Base-by-base conservation (phyloP, 768 basidiomycete species). In the Gymnopilus dilepis region DNA sequence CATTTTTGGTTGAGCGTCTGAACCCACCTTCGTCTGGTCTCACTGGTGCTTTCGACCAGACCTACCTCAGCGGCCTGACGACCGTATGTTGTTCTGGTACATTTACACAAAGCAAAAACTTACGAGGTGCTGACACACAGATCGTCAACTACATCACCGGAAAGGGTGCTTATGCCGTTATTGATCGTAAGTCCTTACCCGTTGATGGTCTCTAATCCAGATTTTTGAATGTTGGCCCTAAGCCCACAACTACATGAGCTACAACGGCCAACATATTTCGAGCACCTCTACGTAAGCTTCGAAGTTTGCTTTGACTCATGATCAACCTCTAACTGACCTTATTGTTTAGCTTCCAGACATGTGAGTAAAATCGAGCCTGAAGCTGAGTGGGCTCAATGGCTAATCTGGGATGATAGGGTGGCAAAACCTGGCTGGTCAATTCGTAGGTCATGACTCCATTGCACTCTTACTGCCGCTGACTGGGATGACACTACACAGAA, bases 201-300 rank as follows among this genome's bases (percentile, higher is more conserved):
- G 7, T 54, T 7, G 8, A 11, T 7, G 13, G 19, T n/a, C n/a
- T 13, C 24, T 6, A 3, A n/a, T 30, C 17, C 9, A 9, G 17
- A 50, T 28, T 21, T n/a, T 37, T 8, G 30, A 34, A 26, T 11
- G 17, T 24, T 15, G 31, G 45, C 38, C 13, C 56, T 13, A 50
- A 83, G 83, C 84, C 52, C 87, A 87, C 76, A 87, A 86, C 74
- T 88, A 69, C 72, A 82, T 85, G 82, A 80, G 80, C 52, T 88
- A 84, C 78, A 84, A 86, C 66, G 78, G 78, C 54, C 76, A 74
- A 24, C 70, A 79, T 34, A 85, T 87, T 69, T 78, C 78, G 56
- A 81, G 77, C 74, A 80, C 78, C 37, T 72, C 78, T 48, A 71
- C 76, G 80, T 86, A 65, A 73, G 83, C 70, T 19, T 38, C 59